Evolutionary conservation across 176 grass and related monocot species (phyloP).

Genomic region (Secale cereale): DNA sequence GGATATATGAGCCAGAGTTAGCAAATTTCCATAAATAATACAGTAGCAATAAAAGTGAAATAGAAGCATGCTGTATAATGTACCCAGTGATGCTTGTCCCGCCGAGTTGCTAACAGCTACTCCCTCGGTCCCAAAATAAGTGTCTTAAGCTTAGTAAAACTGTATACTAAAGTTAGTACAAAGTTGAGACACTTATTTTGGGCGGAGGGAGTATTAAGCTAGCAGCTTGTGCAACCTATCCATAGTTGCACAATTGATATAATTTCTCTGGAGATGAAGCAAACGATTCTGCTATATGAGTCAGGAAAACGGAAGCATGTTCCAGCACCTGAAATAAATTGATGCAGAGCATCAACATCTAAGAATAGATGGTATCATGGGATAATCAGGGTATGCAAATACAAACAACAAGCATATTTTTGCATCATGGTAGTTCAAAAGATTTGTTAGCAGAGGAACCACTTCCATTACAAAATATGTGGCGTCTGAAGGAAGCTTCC

Average conservation of each 20-base stretch:
- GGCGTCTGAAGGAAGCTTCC: constrained; percentile 91
- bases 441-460: constrained; percentile 80
- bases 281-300: constrained; percentile 78
- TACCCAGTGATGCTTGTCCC: constrained; percentile 72
- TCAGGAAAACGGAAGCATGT: constrained; percentile 84
- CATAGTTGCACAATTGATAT: constrained; percentile 80
- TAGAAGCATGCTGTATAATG: constrained; percentile 59
- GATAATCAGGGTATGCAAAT: constrained; percentile 15
- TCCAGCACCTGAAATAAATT: constrained; percentile 61
- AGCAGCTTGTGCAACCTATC: constrained; percentile 80
- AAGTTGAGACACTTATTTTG: too few relatives aligned
- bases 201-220: too few relatives aligned
- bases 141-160: too few relatives aligned
- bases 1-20: not conserved
- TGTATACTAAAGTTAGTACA: too few relatives aligned
- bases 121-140: too few relatives aligned
- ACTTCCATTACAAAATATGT: constrained; percentile 94
- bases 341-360: constrained; percentile 5
- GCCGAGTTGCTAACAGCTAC: constrained; percentile 67
- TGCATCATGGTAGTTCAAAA: constrained; percentile 83
- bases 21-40: constrained; percentile 5
- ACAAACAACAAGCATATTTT: constrained; percentile 46
- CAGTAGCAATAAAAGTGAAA: not conserved
- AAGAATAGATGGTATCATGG: constrained; percentile 7
- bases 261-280: constrained; percentile 66